Evolutionary conservation across 1,139 yeast species (phyloP), one percentile per base, ranked within the genome.

Genomic region (Martiniozyma asiatica): DNA sequence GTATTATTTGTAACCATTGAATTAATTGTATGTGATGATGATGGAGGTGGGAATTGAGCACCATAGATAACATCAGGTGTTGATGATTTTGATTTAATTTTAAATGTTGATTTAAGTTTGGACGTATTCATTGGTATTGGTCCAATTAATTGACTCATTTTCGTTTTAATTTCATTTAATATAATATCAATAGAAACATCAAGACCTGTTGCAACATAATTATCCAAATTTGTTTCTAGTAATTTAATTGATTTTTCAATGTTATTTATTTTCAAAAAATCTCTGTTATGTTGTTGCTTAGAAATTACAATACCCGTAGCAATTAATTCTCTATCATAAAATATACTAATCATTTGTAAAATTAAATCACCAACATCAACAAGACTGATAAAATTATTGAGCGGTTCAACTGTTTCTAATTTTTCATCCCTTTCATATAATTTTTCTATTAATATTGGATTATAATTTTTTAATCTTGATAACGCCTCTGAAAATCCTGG

Each of bases 361-460:
- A 89, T 82, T 38, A 87, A 59, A 51, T 89, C 98, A 6, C 95
- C 97, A 43, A 84, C 76, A 44, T 87, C 89, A 25, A 89, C 92
- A 38, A 89, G 62, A 49, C 87, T 96, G 13, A 92, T 80, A 47
- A 89, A 89, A 33, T 81, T 69, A 0, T 81, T 80, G 31, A 89
- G 61, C 0, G 98, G 97, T 41, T 80, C 92, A 8, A 81, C 80
- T 17, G 35, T 33, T 4, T 18, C 44, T 17, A 52, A 55, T 6
- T 45, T 30, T 5, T 42, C 38, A 16, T 41, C 25, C n/a, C n/a
- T n/a, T 8, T 40, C 44, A 10, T 14, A 18, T 26, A 66, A 66
- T 13, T 63, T 23, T 17, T 30, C 28, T 9, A 27, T 20, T 21
- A 38, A 27, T 6, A 36, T 65, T 0, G 93, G 87, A 38, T 79